These are phyloP conservation scores for Monotropa hypopitys DNA, from an alignment of 179 eudicot species.

Conservation along the genomic window DNA sequence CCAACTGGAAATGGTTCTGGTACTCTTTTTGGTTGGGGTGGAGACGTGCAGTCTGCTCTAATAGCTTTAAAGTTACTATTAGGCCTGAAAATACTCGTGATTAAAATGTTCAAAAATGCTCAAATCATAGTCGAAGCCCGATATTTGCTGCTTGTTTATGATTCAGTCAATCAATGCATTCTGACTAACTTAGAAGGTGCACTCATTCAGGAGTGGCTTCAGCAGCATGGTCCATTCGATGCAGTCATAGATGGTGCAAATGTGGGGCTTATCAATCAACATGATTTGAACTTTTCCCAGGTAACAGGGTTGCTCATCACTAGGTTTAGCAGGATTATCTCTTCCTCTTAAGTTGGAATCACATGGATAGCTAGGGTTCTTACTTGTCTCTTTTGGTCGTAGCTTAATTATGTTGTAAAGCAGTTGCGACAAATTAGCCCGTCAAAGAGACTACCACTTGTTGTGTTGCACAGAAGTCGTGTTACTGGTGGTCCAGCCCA, in stretches of 20 bases:
- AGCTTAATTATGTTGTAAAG: constrained; percentile 52
- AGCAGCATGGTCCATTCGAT: constrained; percentile 77
- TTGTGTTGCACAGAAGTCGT: constrained; percentile 58
- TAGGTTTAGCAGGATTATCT: neutral
- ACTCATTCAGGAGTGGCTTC: constrained; percentile 67
- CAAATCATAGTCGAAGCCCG: neutral
- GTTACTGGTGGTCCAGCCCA: constrained; percentile 53
- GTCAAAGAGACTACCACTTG: constrained; percentile 61
- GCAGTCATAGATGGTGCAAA: constrained; percentile 92
- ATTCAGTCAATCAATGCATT: constrained; percentile 10
- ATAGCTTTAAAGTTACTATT: neutral
- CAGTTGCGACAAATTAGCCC: constrained; percentile 46
- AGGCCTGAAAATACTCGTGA: neutral
- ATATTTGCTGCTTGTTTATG: constrained; percentile 6
- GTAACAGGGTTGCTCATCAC: constrained; percentile 14
- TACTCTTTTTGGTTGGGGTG: neutral
- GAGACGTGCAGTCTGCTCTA: neutral
- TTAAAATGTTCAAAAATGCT: neutral
- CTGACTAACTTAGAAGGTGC: constrained; percentile 18
- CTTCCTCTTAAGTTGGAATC: neutral
- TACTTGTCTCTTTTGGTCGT: constrained; percentile 11
- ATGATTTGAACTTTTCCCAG: constrained; percentile 45
- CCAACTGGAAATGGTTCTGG: neutral
- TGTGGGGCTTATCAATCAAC: constrained; percentile 42
- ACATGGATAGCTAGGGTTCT: neutral